These are phyloP conservation scores for Iberis pinnata DNA, from an alignment of 345 rosid species.

Conservation along the genomic window DNA sequence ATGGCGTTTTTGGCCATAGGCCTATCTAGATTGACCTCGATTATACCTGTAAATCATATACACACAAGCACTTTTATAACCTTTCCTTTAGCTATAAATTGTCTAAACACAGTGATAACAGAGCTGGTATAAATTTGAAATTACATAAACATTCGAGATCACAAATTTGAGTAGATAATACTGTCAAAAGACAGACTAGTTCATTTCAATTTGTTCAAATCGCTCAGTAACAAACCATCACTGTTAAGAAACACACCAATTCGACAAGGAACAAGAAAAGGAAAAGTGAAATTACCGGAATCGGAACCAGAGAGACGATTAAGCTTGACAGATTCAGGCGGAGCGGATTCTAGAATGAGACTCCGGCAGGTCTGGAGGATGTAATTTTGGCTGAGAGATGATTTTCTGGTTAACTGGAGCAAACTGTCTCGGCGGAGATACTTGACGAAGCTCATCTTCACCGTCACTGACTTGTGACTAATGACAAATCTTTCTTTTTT, in stretches of 20 bases:
- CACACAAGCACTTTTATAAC: conserved; percentile 5
- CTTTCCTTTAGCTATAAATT: background rate
- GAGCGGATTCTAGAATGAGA: conserved; percentile 56
- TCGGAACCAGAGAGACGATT: conserved; percentile 50
- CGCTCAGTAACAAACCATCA: background rate
- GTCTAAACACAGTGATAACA: too few species aligned
- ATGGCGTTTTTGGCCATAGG: conserved; percentile 66
- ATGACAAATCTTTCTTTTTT: background rate
- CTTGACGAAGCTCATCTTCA: conserved; percentile 28
- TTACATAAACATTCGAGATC: too few species aligned
- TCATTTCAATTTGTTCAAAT: background rate
- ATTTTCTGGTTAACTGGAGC: conserved; percentile 14
- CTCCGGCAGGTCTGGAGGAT: conserved; percentile 42
- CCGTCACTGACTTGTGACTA: conserved; percentile 1
- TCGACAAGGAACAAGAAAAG: background rate
- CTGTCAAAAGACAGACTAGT: background rate
- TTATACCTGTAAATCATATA: conserved; percentile 48
- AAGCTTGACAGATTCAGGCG: conserved; percentile 59
- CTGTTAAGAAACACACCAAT: background rate
- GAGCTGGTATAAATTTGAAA: too few species aligned
- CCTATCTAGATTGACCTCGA: conserved; percentile 71
- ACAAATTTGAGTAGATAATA: too few species aligned
- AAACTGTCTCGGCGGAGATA: conserved; percentile 24
- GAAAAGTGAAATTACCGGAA: conserved; percentile 41
- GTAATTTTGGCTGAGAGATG: conserved; percentile 10